Evolutionary conservation across 202 grass and related monocot species (phyloP).

Genomic region (Zizania palustris): DNA sequence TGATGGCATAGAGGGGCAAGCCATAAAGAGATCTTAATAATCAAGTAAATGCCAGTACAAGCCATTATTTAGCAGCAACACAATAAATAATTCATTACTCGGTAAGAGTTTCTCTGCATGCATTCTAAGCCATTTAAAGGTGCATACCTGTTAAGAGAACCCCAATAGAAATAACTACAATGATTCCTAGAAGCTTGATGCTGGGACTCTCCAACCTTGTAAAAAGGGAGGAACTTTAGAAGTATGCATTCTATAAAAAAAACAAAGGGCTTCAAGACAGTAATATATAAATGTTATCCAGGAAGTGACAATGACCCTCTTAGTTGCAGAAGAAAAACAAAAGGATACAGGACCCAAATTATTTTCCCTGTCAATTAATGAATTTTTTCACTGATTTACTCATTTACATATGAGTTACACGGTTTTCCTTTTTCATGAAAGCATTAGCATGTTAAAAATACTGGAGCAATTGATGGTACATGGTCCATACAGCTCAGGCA

Average conservation of each 20-base stretch:
- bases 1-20: neutral
- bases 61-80: conserved; percentile 12
- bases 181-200: conserved; percentile 93
- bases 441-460: neutral
- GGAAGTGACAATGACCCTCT: neutral
- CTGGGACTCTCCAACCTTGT: conserved; percentile 94
- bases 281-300: neutral
- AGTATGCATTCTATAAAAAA: conserved; percentile 1
- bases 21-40: conserved; percentile 9
- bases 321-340: conserved; percentile 35
- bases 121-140: neutral
- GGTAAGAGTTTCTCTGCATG: neutral
- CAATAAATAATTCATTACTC: neutral
- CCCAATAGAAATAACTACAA: conserved; percentile 89
- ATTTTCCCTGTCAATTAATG: neutral
- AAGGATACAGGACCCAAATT: neutral
- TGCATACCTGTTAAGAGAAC: conserved; percentile 87
- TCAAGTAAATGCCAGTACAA: conserved; percentile 14
- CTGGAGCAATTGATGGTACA: too few relatives aligned
- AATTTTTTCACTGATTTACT: conserved; percentile 10
- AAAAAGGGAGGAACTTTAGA: conserved; percentile 38
- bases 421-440: neutral
- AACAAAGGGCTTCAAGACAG: neutral
- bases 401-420: neutral
- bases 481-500: neutral